These are phyloP conservation scores for Heracleum sosnowskyi DNA, from an alignment of 129 eudicot genomes.

Conservation along the genomic window DNA sequence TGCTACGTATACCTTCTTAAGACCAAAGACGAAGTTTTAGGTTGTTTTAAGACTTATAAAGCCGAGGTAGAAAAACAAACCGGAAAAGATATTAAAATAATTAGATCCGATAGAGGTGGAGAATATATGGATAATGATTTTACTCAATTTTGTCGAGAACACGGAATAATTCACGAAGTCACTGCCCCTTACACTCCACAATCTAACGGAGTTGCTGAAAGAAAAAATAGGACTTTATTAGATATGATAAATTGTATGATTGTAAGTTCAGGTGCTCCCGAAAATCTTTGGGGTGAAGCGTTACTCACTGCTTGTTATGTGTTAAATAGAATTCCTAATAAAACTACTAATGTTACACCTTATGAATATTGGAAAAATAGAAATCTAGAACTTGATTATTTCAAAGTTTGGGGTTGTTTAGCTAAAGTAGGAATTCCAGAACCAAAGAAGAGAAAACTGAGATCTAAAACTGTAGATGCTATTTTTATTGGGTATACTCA, in stretches of 20 bases:
- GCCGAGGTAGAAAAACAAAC: background rate
- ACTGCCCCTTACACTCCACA: conserved; percentile 12
- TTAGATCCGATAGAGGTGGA: background rate
- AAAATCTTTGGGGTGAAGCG: conserved; percentile 11
- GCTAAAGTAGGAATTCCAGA: conserved; percentile 2
- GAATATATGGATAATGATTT: background rate
- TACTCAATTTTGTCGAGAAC: background rate
- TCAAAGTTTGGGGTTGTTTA: conserved; percentile 20
- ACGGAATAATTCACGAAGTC: conserved; percentile 9
- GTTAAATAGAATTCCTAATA: background rate
- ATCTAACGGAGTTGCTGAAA: conserved; percentile 13
- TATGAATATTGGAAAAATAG: conserved; percentile 11
- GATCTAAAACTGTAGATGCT: background rate
- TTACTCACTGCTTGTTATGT: conserved; percentile 3
- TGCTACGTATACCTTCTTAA: background rate
- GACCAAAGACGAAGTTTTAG: background rate
- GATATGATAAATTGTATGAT: conserved; percentile 14
- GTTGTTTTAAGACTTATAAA: background rate
- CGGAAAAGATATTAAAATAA: background rate
- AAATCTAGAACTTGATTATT: background rate
- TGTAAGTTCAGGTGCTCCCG: background rate
- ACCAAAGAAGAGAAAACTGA: conserved; percentile 10
- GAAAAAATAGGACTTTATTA: conserved; percentile 7
- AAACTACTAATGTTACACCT: conserved; percentile 3
- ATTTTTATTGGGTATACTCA: conserved; percentile 9